Evolutionary conservation across 352 stramenopile genomes (phyloP), one percentile per base, ranked within the genome.

Genomic region (Phytophthora tentaculata): DNA sequence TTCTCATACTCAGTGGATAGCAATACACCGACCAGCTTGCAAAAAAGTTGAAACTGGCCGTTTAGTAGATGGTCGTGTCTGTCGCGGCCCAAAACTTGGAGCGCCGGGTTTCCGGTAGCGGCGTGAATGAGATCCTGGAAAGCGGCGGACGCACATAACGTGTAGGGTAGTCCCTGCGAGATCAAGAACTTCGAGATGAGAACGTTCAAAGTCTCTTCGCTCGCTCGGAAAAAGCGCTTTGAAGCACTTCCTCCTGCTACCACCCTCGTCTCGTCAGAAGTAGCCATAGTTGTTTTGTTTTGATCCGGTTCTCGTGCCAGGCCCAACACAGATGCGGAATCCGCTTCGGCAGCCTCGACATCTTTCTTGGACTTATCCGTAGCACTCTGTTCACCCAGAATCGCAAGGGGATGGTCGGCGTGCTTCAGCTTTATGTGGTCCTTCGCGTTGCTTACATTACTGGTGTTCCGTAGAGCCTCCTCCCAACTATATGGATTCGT

Each of bases 401-500:
- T 17, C 10, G 28, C 56, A 5, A 51, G 32, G 5, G 56, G 29
- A 9, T 64, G 45, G 14, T 64, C 45, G 13, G 23, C n/a, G 17
- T 64, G 45, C 22, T 50, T 64, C 8, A 35, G 12, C 20, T 41
- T 50, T 45, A 56, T 64, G 16, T 64, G 45, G 32, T 64, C 57
- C 45, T 56, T 64, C 8, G 47, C 57, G 23, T 56, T 56, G 10
- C 12, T 56, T 8, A 14, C n/a, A 8, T 57, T 28, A 17, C 16
- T 64, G 4, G 57, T 64, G 47, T 43, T 64, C 0, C 47, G 47
- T 6, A 64, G 28, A 5, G 29, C 57, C 37, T 52, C 47, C 47
- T 64, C 57, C 47, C 45, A 57, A 43, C 32, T 57, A 47, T 51
- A 64, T 2, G 16, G 32, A 14, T 23, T 56, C 2, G 32, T 51